Percentiles rank a stretch among this genome's conserved stretches.
These are phyloP conservation scores for Ogataea trehaloabstinens DNA, from an alignment of 805 yeast species.

Conservation along the genomic window DNA sequence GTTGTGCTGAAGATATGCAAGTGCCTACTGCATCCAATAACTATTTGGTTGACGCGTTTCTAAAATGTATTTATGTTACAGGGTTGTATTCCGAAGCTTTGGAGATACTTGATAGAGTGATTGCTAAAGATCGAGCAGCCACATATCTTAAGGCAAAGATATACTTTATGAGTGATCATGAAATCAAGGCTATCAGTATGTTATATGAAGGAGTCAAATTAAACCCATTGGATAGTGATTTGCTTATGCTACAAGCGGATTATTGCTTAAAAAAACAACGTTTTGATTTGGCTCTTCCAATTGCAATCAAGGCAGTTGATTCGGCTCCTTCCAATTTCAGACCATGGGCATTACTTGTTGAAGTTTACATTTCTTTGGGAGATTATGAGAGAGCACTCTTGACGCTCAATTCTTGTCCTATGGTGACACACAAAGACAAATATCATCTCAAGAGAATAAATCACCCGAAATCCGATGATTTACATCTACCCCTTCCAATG, in stretches of 20 bases:
- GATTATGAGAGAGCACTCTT: constrained; percentile 71
- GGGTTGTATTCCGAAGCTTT: constrained; percentile 62
- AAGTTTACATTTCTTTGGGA: constrained; percentile 58
- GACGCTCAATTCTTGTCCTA: constrained; percentile 77
- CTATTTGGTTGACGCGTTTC: constrained; percentile 72
- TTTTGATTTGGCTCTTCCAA: constrained; percentile 54
- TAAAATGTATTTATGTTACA: constrained; percentile 62
- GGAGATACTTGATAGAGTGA: constrained; percentile 53
- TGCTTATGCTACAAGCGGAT: constrained; percentile 55
- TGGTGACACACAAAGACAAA: constrained; percentile 71
- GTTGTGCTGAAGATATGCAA: constrained; percentile 65
- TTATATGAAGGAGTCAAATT: constrained; percentile 48
- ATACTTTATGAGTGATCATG: constrained; percentile 53
- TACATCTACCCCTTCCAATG: constrained; percentile 74
- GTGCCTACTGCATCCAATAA: constrained; percentile 62
- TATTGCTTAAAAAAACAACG: constrained; percentile 53
- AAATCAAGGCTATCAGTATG: constrained; percentile 53
- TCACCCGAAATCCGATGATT: constrained; percentile 47
- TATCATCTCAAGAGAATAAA: constrained; percentile 60
- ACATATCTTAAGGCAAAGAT: constrained; percentile 54
- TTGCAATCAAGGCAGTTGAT: constrained; percentile 64
- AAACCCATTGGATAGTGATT: constrained; percentile 54
- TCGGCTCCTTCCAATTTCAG: constrained; percentile 72
- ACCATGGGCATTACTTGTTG: constrained; percentile 70
- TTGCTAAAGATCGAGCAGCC: constrained; percentile 54